Base-by-base conservation (phyloP, 2,329 filamentous ascomycete species). In the Dactylella cylindrospora region DNA sequence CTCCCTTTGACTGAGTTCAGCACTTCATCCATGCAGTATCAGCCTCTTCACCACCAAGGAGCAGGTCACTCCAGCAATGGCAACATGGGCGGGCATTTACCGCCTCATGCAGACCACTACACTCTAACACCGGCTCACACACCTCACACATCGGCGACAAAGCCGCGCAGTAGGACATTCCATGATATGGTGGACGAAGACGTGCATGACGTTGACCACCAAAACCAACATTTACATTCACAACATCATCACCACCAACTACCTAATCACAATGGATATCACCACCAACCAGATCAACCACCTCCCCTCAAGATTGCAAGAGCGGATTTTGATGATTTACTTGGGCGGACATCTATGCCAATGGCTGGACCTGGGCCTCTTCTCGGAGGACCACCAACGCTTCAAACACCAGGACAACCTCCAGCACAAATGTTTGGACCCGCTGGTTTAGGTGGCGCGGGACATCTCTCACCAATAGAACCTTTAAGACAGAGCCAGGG, bases 261-360 rank as follows among this genome's bases (percentile, higher is more conserved):
- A 8, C 68, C 67, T 53, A 74, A 76, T 19, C 79, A 80, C 29
- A 81, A 81, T 39, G 88, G 94, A 70, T 88, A 91, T 69, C 90
- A 95, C 69, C 88, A 90, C 68, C 84, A 85, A 29, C 88, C 88
- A 41, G 83, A 88, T 66, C 84, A 86, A 65, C 83, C 81, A 8
- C 83, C 84, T 17, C 82, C 85, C 13, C 79, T 80, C 46, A 86
- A 87, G 73, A 78, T 86, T 74, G 57, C 66, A 23, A 61, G 67
- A 55, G 67, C 67, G 28, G 66, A 65, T 49, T 62, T 67, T 36
- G 67, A 54, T n/a, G 55, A 61, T 25, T 47, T 49, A 22, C 64
- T 54, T 17, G 62, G 41, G 22, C 41, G 54, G 40, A 55, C 50
- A 23, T 59, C 44, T 12, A 67, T 68, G 66, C 65, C 65, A 20